phyloP scores from a whole-genome alignment of 208 protist species.

The Acanthamoeba castellanii region DNA sequence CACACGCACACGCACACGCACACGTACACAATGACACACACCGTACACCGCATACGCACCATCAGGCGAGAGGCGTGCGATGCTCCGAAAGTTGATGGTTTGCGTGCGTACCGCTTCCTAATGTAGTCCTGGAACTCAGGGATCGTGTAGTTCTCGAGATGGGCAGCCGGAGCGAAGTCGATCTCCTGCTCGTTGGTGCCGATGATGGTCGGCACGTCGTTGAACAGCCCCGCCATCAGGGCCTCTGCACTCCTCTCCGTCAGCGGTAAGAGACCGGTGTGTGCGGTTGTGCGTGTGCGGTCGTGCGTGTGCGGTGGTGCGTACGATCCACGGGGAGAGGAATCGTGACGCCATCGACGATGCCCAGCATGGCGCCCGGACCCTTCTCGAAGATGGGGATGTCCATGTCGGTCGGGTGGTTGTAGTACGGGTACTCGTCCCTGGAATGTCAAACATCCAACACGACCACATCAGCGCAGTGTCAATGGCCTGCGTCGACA shows the following conservation, averaged over 20 bases:
- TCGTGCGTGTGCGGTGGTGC: not conserved
- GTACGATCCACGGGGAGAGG: not conserved
- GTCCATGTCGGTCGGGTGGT: constrained; percentile 19
- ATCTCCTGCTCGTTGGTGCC: constrained; percentile 34
- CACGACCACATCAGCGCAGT: not conserved
- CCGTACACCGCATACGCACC: not conserved
- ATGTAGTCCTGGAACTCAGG: constrained; percentile 7
- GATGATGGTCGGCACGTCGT: constrained; percentile 21
- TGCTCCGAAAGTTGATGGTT: not conserved
- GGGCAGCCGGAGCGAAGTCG: not conserved
- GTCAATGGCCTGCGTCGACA: no score
- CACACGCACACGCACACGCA: not conserved
- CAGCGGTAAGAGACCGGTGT: not conserved
- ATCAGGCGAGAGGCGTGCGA: not conserved
- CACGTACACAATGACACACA: not conserved
- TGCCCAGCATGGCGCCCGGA: constrained; percentile 17
- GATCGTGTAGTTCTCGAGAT: not conserved
- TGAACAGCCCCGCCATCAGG: constrained; percentile 2
- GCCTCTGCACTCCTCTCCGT: not conserved
- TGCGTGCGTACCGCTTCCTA: not conserved
- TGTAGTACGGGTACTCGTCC: constrained; percentile 11
- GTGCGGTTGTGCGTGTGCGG: not conserved
- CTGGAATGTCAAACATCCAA: not conserved
- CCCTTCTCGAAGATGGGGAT: not conserved
- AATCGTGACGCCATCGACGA: constrained; percentile 5